Evolutionary conservation across 148 eudicot species (phyloP).

Genomic region (Oxyria digyna): DNA sequence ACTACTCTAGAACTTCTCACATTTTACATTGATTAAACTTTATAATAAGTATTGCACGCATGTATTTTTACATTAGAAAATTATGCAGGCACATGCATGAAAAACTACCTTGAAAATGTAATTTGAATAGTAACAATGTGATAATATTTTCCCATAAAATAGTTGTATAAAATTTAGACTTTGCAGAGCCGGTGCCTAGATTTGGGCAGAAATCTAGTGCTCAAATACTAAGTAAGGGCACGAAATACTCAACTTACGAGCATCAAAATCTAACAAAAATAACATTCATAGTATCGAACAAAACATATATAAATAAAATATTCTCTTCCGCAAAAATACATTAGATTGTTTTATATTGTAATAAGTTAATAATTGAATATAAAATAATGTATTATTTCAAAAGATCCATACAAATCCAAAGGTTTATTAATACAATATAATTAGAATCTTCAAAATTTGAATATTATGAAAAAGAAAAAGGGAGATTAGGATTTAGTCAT

Average conservation of each 20-base stretch:
- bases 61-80: too few relatives aligned
- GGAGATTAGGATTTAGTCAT: too few relatives aligned
- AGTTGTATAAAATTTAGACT: background rate
- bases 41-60: too few relatives aligned
- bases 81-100: background rate
- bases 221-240: background rate
- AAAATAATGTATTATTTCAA: too few relatives aligned
- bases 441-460: too few relatives aligned
- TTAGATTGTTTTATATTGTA: too few relatives aligned
- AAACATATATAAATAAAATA: background rate
- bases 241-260: background rate
- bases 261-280: background rate
- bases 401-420: too few relatives aligned
- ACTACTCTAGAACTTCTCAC: background rate
- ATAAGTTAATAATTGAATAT: too few relatives aligned
- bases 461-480: too few relatives aligned
- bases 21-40: background rate
- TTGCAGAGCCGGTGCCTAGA: background rate
- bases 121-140: background rate
- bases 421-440: too few relatives aligned
- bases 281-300: background rate
- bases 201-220: background rate
- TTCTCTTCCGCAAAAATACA: background rate
- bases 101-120: background rate
- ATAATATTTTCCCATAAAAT: background rate